A percentile compares a stretch with the other conserved stretches of the same genome.
phyloP scores from a whole-genome alignment of 805 yeast genomes.

The Helenozyma baotianmanensis region DNA sequence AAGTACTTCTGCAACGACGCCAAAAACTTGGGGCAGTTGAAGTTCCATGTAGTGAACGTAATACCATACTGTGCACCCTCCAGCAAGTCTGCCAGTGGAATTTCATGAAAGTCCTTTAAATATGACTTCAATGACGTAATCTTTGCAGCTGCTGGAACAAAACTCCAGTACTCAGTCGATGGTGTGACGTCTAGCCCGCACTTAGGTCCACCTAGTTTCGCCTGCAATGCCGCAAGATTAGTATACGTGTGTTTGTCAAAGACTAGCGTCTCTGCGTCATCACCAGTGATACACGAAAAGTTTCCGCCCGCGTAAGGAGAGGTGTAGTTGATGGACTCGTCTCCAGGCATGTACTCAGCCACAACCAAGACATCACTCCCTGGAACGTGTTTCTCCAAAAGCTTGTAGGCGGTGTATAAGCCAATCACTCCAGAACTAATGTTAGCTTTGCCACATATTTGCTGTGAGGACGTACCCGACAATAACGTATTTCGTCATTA shows the following conservation, averaged over 20 bases:
- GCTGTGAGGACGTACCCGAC: constrained; percentile 7
- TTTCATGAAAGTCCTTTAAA: constrained; percentile 40
- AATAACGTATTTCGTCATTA: constrained; percentile 7
- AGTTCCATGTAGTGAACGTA: constrained; percentile 57
- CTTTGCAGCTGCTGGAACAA: constrained; percentile 42
- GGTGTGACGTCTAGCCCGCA: constrained; percentile 53
- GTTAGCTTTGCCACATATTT: constrained; percentile 4
- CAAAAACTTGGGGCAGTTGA: constrained; percentile 66
- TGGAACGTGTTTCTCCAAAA: constrained; percentile 40
- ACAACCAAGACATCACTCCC: constrained; percentile 48
- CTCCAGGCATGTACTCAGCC: constrained; percentile 74
- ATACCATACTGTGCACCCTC: constrained; percentile 55
- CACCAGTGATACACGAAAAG: constrained; percentile 49
- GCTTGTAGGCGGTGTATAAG: constrained; percentile 77
- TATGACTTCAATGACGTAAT: constrained; percentile 45
- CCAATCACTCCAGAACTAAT: constrained; percentile 39
- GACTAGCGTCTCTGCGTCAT: constrained; percentile 38
- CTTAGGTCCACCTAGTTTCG: constrained; percentile 44
- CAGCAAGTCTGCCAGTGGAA: constrained; percentile 41
- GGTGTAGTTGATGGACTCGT: constrained; percentile 66
- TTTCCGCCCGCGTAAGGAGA: constrained; percentile 70
- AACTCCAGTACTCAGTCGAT: constrained; percentile 60
- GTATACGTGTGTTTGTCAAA: constrained; percentile 57
- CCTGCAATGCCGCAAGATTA: constrained; percentile 40
- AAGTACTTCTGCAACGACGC: constrained; percentile 43